These are phyloP conservation scores for Chernovozyma sophiae-reginae DNA, from an alignment of 1,139 yeast species.

Conservation along the genomic window DNA sequence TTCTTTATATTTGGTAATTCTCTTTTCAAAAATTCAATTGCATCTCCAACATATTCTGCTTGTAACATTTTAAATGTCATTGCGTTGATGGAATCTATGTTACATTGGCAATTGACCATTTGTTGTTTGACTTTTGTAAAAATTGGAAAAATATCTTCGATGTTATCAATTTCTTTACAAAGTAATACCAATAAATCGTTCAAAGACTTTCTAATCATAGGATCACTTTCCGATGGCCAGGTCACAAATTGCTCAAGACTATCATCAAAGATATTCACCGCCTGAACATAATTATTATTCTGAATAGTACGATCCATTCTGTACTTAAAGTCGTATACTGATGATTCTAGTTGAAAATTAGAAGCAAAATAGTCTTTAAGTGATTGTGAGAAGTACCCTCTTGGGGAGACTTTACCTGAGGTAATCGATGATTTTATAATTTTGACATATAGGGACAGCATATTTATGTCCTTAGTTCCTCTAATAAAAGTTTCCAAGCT, in stretches of 20 bases:
- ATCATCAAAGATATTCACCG: conserved; percentile 29
- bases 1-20: conserved; percentile 52
- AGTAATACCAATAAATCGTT: conserved; percentile 28
- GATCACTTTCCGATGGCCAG: conserved; percentile 33
- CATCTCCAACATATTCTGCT: conserved; percentile 52
- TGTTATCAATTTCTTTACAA: conserved; percentile 16
- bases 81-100: conserved; percentile 42
- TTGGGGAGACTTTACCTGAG: conserved; percentile 14
- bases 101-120: conserved; percentile 25
- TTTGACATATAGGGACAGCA: conserved; percentile 13
- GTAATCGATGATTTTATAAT: conserved; percentile 18
- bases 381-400: conserved; percentile 16
- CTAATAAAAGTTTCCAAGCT: neutral
- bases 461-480: neutral
- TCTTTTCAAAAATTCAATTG: conserved; percentile 52
- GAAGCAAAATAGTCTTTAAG: conserved; percentile 14
- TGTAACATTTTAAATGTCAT: conserved; percentile 45
- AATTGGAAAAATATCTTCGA: conserved; percentile 26
- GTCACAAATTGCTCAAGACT: conserved; percentile 22
- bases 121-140: conserved; percentile 39
- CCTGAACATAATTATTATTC: conserved; percentile 17
- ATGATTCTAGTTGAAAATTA: conserved; percentile 9
- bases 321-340: conserved; percentile 24
- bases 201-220: conserved; percentile 26
- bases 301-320: conserved; percentile 28